A percentile compares a stretch with the other conserved stretches of the same genome.
Evolutionary conservation across 495 filamentous ascomycete genomes (phyloP).

Genomic region (Trypethelium eluteriae): DNA sequence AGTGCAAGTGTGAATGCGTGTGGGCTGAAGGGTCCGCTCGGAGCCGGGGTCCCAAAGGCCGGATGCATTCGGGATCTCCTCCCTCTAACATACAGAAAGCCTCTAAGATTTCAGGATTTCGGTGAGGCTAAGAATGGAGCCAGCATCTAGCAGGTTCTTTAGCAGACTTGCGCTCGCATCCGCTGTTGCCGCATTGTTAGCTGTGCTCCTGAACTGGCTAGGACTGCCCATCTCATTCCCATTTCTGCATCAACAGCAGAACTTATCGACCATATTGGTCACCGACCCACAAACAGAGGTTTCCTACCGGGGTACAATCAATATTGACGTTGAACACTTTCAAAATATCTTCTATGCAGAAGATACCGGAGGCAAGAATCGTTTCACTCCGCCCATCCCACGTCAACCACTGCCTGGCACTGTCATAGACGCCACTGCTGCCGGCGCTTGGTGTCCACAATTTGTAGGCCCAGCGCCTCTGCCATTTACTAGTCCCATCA

Average conservation of each 20-base stretch:
- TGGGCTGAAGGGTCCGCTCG: too few relatives aligned
- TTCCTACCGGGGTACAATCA: constrained; percentile 5
- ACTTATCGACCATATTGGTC: constrained; percentile 8
- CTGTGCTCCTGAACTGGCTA: not conserved
- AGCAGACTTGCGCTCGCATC: not conserved
- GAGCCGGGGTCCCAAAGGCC: too few relatives aligned
- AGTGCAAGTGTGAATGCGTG: too few relatives aligned
- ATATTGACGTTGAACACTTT: constrained; percentile 39
- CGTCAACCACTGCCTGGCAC: constrained; percentile 28
- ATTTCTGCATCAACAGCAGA: not conserved
- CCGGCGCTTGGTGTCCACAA: constrained; percentile 43
- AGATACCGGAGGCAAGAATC: constrained; percentile 37
- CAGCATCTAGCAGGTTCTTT: not conserved
- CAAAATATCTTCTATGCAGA: constrained; percentile 42
- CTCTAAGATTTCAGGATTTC: not conserved
- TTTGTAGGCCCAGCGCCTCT: constrained; percentile 26
- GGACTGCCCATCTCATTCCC: not conserved
- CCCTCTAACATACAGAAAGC: not conserved
- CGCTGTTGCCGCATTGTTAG: not conserved
- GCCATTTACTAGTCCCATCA: constrained; percentile 32
- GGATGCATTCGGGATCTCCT: not conserved
- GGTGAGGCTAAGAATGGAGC: not conserved
- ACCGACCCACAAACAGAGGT: not conserved
- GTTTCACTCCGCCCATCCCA: constrained; percentile 41
- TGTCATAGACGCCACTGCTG: constrained; percentile 36